phyloP scores from a whole-genome alignment of 2,329 filamentous ascomycete genomes.

The Aspergillus fumigatus region DNA sequence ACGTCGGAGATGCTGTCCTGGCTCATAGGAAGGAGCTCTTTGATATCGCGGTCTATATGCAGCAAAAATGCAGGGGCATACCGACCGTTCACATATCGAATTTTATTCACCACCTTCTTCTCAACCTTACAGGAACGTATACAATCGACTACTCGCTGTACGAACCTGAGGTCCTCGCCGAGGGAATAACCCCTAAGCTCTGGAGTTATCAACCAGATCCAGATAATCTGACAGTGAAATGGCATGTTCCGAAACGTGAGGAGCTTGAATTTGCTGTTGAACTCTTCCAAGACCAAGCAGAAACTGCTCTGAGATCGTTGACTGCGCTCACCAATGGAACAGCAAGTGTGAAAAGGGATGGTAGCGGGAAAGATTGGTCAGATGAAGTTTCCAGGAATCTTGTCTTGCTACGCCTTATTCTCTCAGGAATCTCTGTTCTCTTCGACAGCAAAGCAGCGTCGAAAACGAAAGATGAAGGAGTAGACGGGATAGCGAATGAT shows the following conservation, averaged over 20 bases:
- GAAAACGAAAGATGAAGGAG: slow-evolving; percentile 37
- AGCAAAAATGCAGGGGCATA: slow-evolving; percentile 87
- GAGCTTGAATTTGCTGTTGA: slow-evolving; percentile 88
- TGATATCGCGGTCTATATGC: slow-evolving; percentile 92
- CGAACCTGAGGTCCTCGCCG: slow-evolving; percentile 67
- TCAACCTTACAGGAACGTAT: slow-evolving; percentile 93
- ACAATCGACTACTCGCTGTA: slow-evolving; percentile 85
- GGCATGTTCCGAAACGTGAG: slow-evolving; percentile 76
- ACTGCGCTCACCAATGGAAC: slow-evolving; percentile 74
- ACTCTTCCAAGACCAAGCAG: slow-evolving; percentile 79
- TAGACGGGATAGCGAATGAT: slow-evolving; percentile 42
- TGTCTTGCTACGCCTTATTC: slow-evolving; percentile 78
- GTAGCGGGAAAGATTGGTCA: slow-evolving; percentile 98
- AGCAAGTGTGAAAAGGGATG: slow-evolving; percentile 79
- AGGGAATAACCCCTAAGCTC: slow-evolving; percentile 69
- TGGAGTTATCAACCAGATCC: slow-evolving; percentile 81
- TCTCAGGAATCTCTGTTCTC: slow-evolving; percentile 82
- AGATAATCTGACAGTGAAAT: slow-evolving; percentile 74
- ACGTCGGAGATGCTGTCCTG: slow-evolving; percentile 85
- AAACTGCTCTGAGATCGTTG: slow-evolving; percentile 69
- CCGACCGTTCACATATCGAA: slow-evolving; percentile 96
- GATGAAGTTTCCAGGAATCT: slow-evolving; percentile 91
- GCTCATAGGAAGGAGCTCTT: slow-evolving; percentile 86
- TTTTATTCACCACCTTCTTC: slow-evolving; percentile 90
- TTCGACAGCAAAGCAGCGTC: slow-evolving; percentile 77